Base-by-base conservation (phyloP, 1,284 basidiomycete genomes). In the Tetrapyrgos nigripes region DNA sequence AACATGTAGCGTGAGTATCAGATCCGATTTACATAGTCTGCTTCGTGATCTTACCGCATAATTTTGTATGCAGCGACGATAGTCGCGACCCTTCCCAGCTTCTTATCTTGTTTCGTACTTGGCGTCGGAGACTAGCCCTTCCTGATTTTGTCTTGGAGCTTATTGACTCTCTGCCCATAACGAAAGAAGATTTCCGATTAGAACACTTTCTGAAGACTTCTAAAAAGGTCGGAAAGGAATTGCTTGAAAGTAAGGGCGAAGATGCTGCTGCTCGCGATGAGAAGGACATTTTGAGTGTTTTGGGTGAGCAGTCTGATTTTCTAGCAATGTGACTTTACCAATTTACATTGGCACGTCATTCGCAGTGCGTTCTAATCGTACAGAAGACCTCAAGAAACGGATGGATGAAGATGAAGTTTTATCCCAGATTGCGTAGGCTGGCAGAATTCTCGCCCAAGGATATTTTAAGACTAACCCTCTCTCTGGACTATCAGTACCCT, bases 371-470 rank as follows among this genome's bases (percentile, higher is more conserved):
- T 50, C 53, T 3, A 60, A 52, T 6, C 44, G 13, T n/a, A 21
- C 35, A 21, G 14, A 52, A 23, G 53, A 55, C 47, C 49, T 48
- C 31, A 51, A 53, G 23, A 55, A 47, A 33, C 50, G 40, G n/a
- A 14, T 60, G 31, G 50, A 53, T 33, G 59, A 60, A 17, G 54
- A 60, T 29, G 59, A 60, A 26, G 59, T 60, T 2, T 26, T 56
- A 2, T 60, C 59, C 1, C 59, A 60, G 31, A 46, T 56, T 10
- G 54, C 54, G 54, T 60, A 14, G 49, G 58, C 54, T 6, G 24
- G 17, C 33, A 17, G n/a, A n/a, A n/a, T 10, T 28, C n/a, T 44
- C 40, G 4, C 13, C 31, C 23, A 13, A 9, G 13, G 17, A 9
- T 14, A 17, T 46, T 6, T 47, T n/a, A 5, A 43, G 24, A 23